phyloP scores from a whole-genome alignment of 495 filamentous ascomycete species.

The Hamigera avellanea region DNA sequence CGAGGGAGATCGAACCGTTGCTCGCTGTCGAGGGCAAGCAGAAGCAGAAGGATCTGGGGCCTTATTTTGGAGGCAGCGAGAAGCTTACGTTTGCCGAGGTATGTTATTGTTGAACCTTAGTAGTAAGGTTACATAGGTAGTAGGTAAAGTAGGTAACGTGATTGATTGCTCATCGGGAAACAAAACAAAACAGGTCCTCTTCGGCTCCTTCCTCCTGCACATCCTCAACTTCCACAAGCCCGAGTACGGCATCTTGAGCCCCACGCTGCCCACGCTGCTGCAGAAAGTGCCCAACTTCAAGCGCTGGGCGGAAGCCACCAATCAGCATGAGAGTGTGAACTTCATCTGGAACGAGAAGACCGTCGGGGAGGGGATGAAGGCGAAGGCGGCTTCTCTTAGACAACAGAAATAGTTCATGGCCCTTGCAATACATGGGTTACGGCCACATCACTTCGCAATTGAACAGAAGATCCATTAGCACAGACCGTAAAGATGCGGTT shows the following conservation, averaged over 20 bases:
- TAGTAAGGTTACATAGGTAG: no score
- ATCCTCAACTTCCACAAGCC: slow-evolving; percentile 38
- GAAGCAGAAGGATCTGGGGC: no score
- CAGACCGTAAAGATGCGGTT: no score
- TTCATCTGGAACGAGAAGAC: slow-evolving; percentile 46
- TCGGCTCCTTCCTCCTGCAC: slow-evolving; percentile 57
- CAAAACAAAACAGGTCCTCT: slow-evolving; percentile 39
- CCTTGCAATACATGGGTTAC: no score
- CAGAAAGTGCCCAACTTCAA: slow-evolving; percentile 50
- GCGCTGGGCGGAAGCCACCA: slow-evolving; percentile 54
- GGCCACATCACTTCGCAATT: no score
- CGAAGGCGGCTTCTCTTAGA: slow-evolving; percentile 5
- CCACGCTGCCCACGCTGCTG: slow-evolving; percentile 33
- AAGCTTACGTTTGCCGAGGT: slow-evolving; percentile 73
- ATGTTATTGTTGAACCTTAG: slow-evolving; percentile 7
- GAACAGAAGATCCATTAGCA: no score
- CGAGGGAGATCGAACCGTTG: slow-evolving; percentile 67
- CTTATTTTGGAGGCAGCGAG: slow-evolving; percentile 73
- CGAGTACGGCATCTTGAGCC: slow-evolving; percentile 37
- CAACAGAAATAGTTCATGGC: neutral
- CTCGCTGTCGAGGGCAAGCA: slow-evolving; percentile 32
- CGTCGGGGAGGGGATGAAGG: slow-evolving; percentile 10
- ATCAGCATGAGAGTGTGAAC: slow-evolving; percentile 52
- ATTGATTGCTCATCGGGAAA: no score
- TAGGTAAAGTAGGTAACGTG: no score